Evolutionary conservation across 2,329 filamentous ascomycete genomes (phyloP), one percentile per base, ranked within the genome.

Genomic region (Neonectria neomacrospora): DNA sequence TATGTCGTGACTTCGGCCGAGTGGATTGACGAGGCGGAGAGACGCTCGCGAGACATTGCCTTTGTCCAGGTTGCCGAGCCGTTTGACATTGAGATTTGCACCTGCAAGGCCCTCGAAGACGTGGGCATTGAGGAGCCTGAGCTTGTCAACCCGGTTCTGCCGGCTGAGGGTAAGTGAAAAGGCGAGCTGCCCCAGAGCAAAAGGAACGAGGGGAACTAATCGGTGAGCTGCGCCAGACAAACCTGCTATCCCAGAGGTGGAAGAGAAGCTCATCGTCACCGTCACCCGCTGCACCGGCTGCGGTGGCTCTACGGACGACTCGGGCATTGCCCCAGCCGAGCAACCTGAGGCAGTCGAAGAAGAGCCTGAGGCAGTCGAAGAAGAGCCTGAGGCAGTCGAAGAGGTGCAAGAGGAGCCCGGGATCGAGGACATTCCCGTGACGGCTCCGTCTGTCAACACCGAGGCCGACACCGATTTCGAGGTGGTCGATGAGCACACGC

Each of bases 61-160:
- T 65, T 65, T n/a, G 50, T 65, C 14, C 51, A 60, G 16, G 54
- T 65, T 47, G 55, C 59, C 1, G 55, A 66, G 20, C 55, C 66
- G 5, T 39, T 61, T 11, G 39, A 28, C 3, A 41, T 65, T 14
- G 63, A 64, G n/a, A 44, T 48, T 9, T 45, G 54, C 44, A 48
- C 34, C 32, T 56, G 55, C 51, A 59, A 63, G 28, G 20, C 53
- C 10, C 34, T 58, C 16, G 54, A 62, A 10, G 37, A 42, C n/a
- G 28, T 53, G 22, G 44, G 34, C 10, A 16, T 58, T n/a, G 8
- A 42, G 5, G 20, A 28, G 20, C 39, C 28, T 22, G 26, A 53
- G 10, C 6, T 11, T 30, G 20, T 18, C 23, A 26, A 26, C 16
- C 16, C 42, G 1, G 3, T n/a, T n/a, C n/a, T n/a, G n/a, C n/a